Conservation (phyloP, 495 filamentous ascomycete genomes). For the Recurvomyces mirabilis region DNA sequence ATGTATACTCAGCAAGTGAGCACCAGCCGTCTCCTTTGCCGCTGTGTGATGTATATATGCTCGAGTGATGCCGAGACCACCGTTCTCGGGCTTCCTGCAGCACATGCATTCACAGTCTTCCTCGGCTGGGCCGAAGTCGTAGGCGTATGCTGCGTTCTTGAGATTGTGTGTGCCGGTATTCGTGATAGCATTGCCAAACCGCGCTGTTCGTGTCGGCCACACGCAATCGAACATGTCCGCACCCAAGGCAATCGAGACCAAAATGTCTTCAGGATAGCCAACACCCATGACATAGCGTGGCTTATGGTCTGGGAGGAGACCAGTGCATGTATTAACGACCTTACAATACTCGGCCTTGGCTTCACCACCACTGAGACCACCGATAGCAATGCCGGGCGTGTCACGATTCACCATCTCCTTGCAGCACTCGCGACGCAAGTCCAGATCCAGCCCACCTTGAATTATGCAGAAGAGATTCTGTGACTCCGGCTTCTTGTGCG, state of each 20-base stretch:
- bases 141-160: slow-evolving; percentile 58
- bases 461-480: slow-evolving; percentile 99
- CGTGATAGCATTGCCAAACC: slow-evolving; percentile 90
- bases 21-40: slow-evolving; percentile 88
- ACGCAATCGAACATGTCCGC: slow-evolving; percentile 99
- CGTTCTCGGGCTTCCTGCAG: slow-evolving; percentile 56
- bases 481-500: slow-evolving; percentile 66
- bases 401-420: slow-evolving; percentile 80
- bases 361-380: slow-evolving; percentile 81
- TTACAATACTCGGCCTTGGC: slow-evolving; percentile 51
- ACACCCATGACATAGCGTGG: slow-evolving; percentile 98
- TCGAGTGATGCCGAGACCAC: slow-evolving; percentile 72
- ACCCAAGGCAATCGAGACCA: slow-evolving; percentile 83
- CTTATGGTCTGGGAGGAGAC: slow-evolving; percentile 73
- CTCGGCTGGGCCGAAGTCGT: slow-evolving; percentile 75
- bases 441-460: slow-evolving; percentile 87
- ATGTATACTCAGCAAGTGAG: slow-evolving; percentile 88
- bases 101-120: slow-evolving; percentile 67
- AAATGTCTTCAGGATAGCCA: slow-evolving; percentile 87
- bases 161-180: slow-evolving; percentile 71
- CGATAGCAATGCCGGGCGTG: slow-evolving; percentile 94
- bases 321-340: slow-evolving; percentile 73
- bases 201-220: slow-evolving; percentile 91
- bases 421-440: slow-evolving; percentile 74
- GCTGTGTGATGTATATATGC: slow-evolving; percentile 87